Conservation (phyloP, 768 basidiomycete species). For the Xerocomus potaroensis region DNA sequence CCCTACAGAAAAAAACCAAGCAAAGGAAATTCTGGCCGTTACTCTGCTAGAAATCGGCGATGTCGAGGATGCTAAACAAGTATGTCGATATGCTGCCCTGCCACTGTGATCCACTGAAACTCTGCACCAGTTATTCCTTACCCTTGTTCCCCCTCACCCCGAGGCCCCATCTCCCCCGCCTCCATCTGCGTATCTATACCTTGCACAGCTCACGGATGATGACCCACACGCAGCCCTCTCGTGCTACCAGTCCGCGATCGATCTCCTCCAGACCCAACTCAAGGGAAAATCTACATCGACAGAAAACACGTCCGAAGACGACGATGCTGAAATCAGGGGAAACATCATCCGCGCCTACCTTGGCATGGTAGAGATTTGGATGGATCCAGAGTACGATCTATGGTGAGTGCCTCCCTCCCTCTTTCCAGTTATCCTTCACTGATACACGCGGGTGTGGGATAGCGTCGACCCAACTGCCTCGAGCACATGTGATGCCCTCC, state of each 20-base stretch:
- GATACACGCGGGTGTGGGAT: not conserved
- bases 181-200: constrained; percentile 81
- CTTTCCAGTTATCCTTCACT: not conserved
- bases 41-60: constrained; percentile 77
- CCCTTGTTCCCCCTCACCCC: constrained; percentile 54
- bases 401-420: constrained; percentile 49
- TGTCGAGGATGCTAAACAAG: constrained; percentile 63
- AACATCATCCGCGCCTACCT: constrained; percentile 77
- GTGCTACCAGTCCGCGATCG: constrained; percentile 79
- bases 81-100: constrained; percentile 31
- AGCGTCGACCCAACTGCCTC: constrained; percentile 84
- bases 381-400: constrained; percentile 85
- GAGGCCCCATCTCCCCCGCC: constrained; percentile 56
- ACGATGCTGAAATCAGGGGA: constrained; percentile 49
- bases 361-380: constrained; percentile 94
- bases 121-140: constrained; percentile 54
- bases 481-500: constrained; percentile 72
- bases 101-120: not conserved
- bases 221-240: constrained; percentile 69
- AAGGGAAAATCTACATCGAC: constrained; percentile 65
- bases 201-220: constrained; percentile 79
- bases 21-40: constrained; percentile 78
- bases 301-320: constrained; percentile 30
- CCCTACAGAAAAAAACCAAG: constrained; percentile 53
- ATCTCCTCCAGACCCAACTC: constrained; percentile 59